Conservation (phyloP, 208 protist species). For the Tritrichomonas foetus region DNA sequence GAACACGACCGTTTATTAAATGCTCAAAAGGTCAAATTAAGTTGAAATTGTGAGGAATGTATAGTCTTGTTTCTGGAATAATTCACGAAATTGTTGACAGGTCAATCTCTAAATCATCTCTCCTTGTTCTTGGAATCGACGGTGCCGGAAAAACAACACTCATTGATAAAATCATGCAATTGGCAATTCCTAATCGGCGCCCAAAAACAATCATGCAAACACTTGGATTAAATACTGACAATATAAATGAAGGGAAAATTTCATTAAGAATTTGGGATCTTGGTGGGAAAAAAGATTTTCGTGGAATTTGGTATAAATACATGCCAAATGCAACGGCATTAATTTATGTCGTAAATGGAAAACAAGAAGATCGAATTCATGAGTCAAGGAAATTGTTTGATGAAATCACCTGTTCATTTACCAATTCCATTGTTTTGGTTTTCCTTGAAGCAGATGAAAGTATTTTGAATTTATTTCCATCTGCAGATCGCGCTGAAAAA, state of each 20-base stretch:
- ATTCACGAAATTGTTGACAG: neutral
- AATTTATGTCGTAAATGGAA: conserved; percentile 6
- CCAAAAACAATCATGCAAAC: neutral
- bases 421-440: neutral
- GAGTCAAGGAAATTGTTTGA: neutral
- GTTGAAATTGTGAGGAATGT: neutral
- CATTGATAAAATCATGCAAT: neutral
- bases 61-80: neutral
- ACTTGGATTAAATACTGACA: conserved; percentile 3
- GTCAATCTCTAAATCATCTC: neutral
- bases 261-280: neutral
- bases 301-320: conserved; percentile 4
- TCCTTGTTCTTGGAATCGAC: neutral
- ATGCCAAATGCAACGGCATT: neutral
- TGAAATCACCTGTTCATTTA: neutral
- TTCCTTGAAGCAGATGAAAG: neutral
- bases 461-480: neutral
- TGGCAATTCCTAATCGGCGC: neutral
- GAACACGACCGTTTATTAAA: no score
- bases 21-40: no score
- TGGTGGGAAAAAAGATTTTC: neutral
- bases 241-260: neutral
- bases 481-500: neutral
- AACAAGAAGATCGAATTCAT: neutral
- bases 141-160: conserved; percentile 24